Base-by-base conservation (phyloP, 2,329 filamentous ascomycete genomes). In the Alternaria triticimaculans region DNA sequence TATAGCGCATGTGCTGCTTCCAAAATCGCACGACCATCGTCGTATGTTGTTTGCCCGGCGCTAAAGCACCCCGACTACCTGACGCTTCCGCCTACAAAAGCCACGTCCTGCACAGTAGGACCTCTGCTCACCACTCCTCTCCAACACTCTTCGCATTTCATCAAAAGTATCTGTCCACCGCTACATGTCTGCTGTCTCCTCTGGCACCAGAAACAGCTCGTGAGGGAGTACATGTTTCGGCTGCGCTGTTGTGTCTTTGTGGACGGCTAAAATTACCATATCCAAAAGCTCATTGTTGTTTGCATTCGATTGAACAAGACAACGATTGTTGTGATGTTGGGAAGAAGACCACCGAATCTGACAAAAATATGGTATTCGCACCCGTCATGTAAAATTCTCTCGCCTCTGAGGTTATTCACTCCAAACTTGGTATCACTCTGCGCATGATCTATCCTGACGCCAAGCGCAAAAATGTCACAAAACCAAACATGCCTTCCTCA, bases 321-420 rank as follows among this genome's bases (percentile, higher is more conserved):
- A 0, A 33, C 14, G 6, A 4, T 15, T 15, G 30, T 33, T 7
- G 14, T 2, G 30, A 37, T 37, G 33, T 37, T 5, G 15, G 7
- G 15, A 37, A 37, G 33, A 37, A 37, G 14, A 37, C 33, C 15
- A 0, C 15, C 33, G 3, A 7, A 5, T n/a, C 14, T 37, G 4
- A 37, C 15, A 2, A 37, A 5, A 37, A 9, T 1, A 3, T 37
- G 7, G 14, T 9, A 4, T 9, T 5, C 1, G 14, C 33, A 37
- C 7, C 33, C 0, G 2, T n/a, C 33, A 37, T 37, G 33, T 37
- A 0, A 0, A 37, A 37, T 37, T 0, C 0, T 9, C 33, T 0
- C 33, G 33, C 6, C 1, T 8, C 14, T 1, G 33, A 37, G 33
- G 2, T 0, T n/a, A 9, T 4, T n/a, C 2, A 37, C 14, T n/a